A percentile compares a stretch with the other conserved stretches of the same genome.
These are phyloP conservation scores for Colletotrichum noveboracense DNA, from an alignment of 2,329 filamentous ascomycete species.

Conservation along the genomic window DNA sequence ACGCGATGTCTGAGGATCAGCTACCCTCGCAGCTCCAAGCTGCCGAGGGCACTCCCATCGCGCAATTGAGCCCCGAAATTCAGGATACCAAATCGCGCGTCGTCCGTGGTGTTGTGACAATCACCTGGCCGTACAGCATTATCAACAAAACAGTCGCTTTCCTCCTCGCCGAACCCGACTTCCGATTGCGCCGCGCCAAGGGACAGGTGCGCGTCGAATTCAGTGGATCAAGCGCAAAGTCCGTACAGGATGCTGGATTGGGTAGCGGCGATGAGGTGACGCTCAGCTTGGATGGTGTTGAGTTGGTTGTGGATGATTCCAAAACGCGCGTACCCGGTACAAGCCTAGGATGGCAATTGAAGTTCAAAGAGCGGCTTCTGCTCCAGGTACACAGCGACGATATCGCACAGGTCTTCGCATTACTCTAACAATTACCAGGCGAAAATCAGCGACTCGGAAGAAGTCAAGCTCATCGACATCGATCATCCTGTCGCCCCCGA, in stretches of 20 bases:
- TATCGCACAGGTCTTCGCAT: background rate
- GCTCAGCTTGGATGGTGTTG: constrained; percentile 71
- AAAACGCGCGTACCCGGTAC: constrained; percentile 54
- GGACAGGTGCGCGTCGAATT: constrained; percentile 86
- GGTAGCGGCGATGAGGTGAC: constrained; percentile 80
- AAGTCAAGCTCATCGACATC: constrained; percentile 57
- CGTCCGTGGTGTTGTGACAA: constrained; percentile 76
- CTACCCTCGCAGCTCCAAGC: constrained; percentile 20
- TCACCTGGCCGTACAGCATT: constrained; percentile 91
- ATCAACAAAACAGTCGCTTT: constrained; percentile 77
- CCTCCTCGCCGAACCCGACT: constrained; percentile 83
- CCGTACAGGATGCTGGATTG: constrained; percentile 69
- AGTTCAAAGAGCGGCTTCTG: constrained; percentile 55
- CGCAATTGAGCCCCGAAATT: constrained; percentile 57
- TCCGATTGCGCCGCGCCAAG: constrained; percentile 75
- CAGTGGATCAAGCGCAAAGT: constrained; percentile 71
- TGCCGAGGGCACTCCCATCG: constrained; percentile 51
- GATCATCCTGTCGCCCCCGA: constrained; percentile 42
- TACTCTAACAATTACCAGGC: constrained; percentile 35
- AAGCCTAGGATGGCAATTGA: constrained; percentile 63
- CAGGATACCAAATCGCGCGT: constrained; percentile 43
- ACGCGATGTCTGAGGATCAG: constrained; percentile 20
- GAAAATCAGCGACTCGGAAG: constrained; percentile 49
- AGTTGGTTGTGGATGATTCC: constrained; percentile 64
- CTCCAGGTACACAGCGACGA: constrained; percentile 46